Conservation (phyloP, 1,284 basidiomycete genomes). For the Inonotus obliquus region DNA sequence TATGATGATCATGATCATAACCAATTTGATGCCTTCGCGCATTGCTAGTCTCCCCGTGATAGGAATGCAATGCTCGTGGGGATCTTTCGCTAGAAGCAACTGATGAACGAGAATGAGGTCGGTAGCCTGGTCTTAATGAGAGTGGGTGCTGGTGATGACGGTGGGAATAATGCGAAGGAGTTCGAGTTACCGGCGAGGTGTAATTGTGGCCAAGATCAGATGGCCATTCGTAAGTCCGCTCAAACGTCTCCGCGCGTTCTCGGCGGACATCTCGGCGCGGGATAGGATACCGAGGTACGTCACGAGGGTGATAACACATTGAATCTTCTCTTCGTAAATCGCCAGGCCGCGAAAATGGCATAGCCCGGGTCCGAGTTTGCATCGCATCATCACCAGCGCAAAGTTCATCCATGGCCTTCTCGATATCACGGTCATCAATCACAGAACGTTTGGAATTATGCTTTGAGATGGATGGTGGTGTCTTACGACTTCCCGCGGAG, state of each 20-base stretch:
- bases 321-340: not conserved
- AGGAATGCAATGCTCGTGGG: not conserved
- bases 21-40: not conserved
- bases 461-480: not conserved
- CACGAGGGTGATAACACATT: not conserved
- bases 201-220: not conserved
- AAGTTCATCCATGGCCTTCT: conserved; percentile 14
- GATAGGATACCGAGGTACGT: not conserved
- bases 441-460: not conserved
- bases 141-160: not conserved
- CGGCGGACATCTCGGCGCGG: conserved; percentile 13
- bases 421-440: conserved; percentile 11
- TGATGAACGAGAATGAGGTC: not conserved
- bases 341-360: not conserved
- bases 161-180: not conserved
- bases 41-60: not conserved
- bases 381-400: not conserved
- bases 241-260: conserved; percentile 1
- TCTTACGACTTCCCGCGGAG: not conserved
- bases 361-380: not conserved
- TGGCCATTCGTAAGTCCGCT: conserved; percentile 3
- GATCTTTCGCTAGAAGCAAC: too few species aligned
- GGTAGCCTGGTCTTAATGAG: not conserved
- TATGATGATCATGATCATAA: not conserved
- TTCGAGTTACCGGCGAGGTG: not conserved